phyloP scores from a whole-genome alignment of 139 green algal species.

The Volvox africanus region DNA sequence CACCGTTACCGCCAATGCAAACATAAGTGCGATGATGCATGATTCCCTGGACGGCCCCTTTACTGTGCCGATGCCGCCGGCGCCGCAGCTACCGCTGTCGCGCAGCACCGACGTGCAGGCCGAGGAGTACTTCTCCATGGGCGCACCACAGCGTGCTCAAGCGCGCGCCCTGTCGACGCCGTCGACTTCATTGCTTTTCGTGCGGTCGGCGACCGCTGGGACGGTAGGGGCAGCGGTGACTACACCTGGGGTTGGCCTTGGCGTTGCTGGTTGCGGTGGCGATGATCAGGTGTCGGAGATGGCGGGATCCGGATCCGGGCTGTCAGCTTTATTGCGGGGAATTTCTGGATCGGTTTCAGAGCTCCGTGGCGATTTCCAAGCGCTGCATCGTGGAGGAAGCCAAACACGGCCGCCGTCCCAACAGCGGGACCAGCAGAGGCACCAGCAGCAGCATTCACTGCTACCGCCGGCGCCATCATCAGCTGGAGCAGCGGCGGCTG shows the following conservation, averaged over 20 bases:
- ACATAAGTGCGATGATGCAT: background rate
- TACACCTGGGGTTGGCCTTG: background rate
- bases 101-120: background rate
- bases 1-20: background rate
- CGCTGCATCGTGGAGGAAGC: background rate
- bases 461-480: no score
- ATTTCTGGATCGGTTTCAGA: background rate
- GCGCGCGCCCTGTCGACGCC: background rate
- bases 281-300: background rate
- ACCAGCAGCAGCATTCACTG: no score
- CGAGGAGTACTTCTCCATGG: background rate
- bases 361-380: background rate
- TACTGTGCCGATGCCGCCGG: background rate
- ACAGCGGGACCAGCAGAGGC: background rate
- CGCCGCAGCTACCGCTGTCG: background rate
- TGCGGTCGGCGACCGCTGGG: background rate
- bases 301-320: background rate
- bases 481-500: background rate
- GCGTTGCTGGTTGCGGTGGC: background rate
- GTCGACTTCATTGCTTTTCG: background rate
- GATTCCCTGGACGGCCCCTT: background rate
- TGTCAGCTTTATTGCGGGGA: background rate
- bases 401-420: background rate
- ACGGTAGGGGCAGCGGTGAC: background rate
- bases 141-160: background rate